These are phyloP conservation scores for Aspergillus campestris DNA, from an alignment of 495 filamentous ascomycete genomes.

Conservation along the genomic window DNA sequence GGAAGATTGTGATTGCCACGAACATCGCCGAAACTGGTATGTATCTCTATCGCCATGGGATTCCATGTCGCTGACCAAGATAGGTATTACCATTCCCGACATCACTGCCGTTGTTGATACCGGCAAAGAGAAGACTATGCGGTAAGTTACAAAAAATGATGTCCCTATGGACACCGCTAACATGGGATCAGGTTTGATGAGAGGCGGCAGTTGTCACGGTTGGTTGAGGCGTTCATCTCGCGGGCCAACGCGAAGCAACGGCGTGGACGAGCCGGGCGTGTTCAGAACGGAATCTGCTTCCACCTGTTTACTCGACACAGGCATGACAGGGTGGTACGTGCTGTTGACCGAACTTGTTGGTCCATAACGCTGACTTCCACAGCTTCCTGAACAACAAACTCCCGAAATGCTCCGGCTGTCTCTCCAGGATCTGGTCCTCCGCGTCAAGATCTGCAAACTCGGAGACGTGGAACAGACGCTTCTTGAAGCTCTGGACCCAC, in stretches of 20 bases:
- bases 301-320: slow-evolving; percentile 86
- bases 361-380: slow-evolving; percentile 2
- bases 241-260: slow-evolving; percentile 90
- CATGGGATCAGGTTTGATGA: slow-evolving; percentile 61
- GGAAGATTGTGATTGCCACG: slow-evolving; percentile 91
- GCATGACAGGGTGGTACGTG: slow-evolving; percentile 54
- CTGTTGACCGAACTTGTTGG: neutral
- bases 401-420: slow-evolving; percentile 93
- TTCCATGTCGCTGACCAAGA: neutral
- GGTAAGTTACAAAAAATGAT: slow-evolving; percentile 18
- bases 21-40: slow-evolving; percentile 91
- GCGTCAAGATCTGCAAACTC: slow-evolving; percentile 95
- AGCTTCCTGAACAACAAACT: slow-evolving; percentile 84
- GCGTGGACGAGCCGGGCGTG: slow-evolving; percentile 89
- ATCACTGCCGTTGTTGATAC: slow-evolving; percentile 92
- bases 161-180: neutral
- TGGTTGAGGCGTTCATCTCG: slow-evolving; percentile 90
- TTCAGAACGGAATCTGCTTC: slow-evolving; percentile 89
- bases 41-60: neutral
- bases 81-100: slow-evolving; percentile 83
- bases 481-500: slow-evolving; percentile 82
- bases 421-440: slow-evolving; percentile 84
- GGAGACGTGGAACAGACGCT: slow-evolving; percentile 86
- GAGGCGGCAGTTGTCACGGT: slow-evolving; percentile 74
- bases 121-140: slow-evolving; percentile 94